These are phyloP conservation scores for Exobasidium cylindrosporum DNA, from an alignment of 1,284 basidiomycete species.

Conservation along the genomic window DNA sequence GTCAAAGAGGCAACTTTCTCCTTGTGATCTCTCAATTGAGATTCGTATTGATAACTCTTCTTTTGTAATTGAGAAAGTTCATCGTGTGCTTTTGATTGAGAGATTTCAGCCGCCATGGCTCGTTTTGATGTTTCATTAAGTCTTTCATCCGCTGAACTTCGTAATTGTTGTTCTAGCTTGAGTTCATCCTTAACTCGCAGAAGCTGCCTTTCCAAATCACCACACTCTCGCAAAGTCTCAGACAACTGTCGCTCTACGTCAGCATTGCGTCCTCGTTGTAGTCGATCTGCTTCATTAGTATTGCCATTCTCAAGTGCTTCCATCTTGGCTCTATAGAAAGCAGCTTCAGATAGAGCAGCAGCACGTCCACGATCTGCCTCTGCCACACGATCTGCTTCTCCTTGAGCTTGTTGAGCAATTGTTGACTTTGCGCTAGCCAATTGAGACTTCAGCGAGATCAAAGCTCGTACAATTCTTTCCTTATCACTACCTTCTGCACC, in stretches of 20 bases:
- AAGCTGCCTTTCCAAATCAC: conserved; percentile 71
- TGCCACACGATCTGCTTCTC: conserved; percentile 72
- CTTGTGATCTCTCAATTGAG: conserved; percentile 71
- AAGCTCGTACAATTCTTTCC: conserved; percentile 67
- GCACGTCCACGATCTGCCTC: conserved; percentile 76
- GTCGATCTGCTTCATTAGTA: conserved; percentile 64
- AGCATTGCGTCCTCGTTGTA: conserved; percentile 75
- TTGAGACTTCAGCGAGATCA: conserved; percentile 82
- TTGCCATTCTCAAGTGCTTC: conserved; percentile 75
- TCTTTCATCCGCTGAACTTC: conserved; percentile 74
- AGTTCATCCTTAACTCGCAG: conserved; percentile 56
- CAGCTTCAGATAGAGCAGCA: conserved; percentile 86
- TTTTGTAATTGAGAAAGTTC: conserved; percentile 74
- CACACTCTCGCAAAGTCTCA: conserved; percentile 70
- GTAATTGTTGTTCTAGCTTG: conserved; percentile 62
- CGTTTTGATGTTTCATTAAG: conserved; percentile 76
- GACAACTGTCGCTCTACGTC: conserved; percentile 77
- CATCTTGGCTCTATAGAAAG: conserved; percentile 92
- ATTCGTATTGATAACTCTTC: conserved; percentile 66
- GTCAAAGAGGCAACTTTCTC: conserved; percentile 73
- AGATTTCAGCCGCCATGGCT: conserved; percentile 77
- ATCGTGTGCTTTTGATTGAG: conserved; percentile 68
- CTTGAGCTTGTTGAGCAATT: conserved; percentile 71
- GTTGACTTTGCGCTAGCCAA: conserved; percentile 77
- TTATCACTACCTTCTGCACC: conserved; percentile 53